phyloP scores from a whole-genome alignment of 2,329 filamentous ascomycete genomes.

The Coniosporium tulheliwenetii region DNA sequence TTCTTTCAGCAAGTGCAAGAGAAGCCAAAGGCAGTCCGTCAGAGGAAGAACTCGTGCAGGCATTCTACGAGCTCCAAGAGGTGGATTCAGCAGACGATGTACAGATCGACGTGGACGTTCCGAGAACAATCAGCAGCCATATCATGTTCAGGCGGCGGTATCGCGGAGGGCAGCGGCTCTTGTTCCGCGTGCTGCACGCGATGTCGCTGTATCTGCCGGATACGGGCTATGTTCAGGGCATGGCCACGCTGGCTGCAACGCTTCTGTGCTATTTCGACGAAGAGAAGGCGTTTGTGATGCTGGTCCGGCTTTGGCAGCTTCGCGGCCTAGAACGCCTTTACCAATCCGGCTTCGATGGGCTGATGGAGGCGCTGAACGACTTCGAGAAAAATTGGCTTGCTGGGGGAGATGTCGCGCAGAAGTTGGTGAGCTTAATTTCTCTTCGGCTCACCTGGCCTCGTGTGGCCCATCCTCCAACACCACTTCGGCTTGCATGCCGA shows the following conservation, averaged over 20 bases:
- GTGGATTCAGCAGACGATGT: slow-evolving; percentile 75
- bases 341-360: slow-evolving; percentile 63
- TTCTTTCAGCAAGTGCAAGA: slow-evolving; percentile 63
- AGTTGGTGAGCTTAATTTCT: slow-evolving; percentile 46
- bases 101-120: slow-evolving; percentile 95
- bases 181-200: slow-evolving; percentile 86
- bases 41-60: slow-evolving; percentile 54
- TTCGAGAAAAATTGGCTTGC: slow-evolving; percentile 75
- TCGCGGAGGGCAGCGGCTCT: slow-evolving; percentile 73
- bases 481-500: too few relatives aligned
- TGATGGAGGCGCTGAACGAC: slow-evolving; percentile 74
- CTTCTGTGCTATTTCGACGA: slow-evolving; percentile 95
- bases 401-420: slow-evolving; percentile 60
- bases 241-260: slow-evolving; percentile 86
- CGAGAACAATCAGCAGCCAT: slow-evolving; percentile 83
- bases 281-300: slow-evolving; percentile 86
- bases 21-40: slow-evolving; percentile 43
- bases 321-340: slow-evolving; percentile 79
- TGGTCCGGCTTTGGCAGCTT: slow-evolving; percentile 85
- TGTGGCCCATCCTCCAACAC: too few relatives aligned
- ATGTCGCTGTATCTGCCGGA: slow-evolving; percentile 82
- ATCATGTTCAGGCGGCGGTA: slow-evolving; percentile 95
- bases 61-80: slow-evolving; percentile 59
- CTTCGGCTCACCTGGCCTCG: neutral
- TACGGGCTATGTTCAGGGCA: slow-evolving; percentile 93